phyloP scores from a whole-genome alignment of 176 grass and related monocot species.

The Juncus effusus region DNA sequence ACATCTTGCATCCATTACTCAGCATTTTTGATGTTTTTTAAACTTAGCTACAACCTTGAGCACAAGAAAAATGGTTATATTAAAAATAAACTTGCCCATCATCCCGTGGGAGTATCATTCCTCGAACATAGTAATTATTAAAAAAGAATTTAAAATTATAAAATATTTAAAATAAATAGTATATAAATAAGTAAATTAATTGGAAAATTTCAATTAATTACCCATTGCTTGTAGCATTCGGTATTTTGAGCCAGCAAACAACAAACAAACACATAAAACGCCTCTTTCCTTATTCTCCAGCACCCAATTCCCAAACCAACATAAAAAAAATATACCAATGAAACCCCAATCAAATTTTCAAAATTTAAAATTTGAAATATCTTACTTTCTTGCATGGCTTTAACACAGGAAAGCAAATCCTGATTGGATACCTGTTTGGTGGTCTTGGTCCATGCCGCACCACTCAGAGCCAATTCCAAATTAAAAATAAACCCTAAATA shows the following conservation, averaged over 20 bases:
- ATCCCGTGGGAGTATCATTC: no score
- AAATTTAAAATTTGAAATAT: not conserved
- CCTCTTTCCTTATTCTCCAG: slow-evolving; percentile 47
- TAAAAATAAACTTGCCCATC: no score
- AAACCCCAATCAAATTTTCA: not conserved
- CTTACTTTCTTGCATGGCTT: slow-evolving; percentile 95
- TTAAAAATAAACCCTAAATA: not conserved
- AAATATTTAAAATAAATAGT: not conserved
- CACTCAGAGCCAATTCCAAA: slow-evolving; percentile 68
- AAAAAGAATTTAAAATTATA: not conserved
- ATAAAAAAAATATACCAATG: not conserved
- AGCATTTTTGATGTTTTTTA: no score
- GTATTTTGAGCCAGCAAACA: slow-evolving; percentile 64
- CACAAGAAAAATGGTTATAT: no score
- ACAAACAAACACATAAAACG: slow-evolving; percentile 68
- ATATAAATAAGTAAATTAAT: not conserved
- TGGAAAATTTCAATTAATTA: slow-evolving; percentile 25
- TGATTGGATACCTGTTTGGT: slow-evolving; percentile 86
- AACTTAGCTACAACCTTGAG: no score
- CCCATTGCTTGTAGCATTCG: slow-evolving; percentile 88
- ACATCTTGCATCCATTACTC: no score
- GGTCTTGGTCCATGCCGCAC: slow-evolving; percentile 70
- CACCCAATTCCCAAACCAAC: slow-evolving; percentile 62
- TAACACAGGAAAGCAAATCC: slow-evolving; percentile 56
- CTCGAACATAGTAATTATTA: no score